phyloP scores from a whole-genome alignment of 495 filamentous ascomycete genomes.

The Neurospora africana region DNA sequence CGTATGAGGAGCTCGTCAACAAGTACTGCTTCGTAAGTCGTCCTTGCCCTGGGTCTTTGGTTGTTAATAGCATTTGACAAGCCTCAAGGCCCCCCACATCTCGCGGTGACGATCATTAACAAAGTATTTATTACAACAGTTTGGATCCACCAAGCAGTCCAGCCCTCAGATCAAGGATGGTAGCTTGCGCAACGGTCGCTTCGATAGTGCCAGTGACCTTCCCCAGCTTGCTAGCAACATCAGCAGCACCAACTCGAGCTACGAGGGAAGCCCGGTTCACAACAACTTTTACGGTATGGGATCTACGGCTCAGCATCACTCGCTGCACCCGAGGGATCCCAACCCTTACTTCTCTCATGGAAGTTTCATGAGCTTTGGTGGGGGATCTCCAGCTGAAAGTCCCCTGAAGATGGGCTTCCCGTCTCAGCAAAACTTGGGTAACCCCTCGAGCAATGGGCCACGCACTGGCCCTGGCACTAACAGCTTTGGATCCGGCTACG shows the following conservation, averaged over 20 bases:
- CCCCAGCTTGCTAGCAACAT: constrained; percentile 11
- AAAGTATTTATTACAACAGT: constrained; percentile 17
- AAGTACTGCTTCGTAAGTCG: constrained; percentile 98
- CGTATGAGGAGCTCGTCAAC: constrained; percentile 88
- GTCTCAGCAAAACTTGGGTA: constrained; percentile 6
- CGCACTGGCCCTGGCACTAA: background rate
- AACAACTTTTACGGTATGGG: constrained; percentile 21
- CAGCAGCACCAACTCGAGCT: constrained; percentile 25
- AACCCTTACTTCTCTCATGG: constrained; percentile 25
- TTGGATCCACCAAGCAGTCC: constrained; percentile 36
- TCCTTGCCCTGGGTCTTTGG: constrained; percentile 3
- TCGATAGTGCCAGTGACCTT: constrained; percentile 24
- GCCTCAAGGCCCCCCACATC: constrained; percentile 2
- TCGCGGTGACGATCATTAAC: constrained; percentile 9
- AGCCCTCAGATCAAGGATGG: constrained; percentile 27
- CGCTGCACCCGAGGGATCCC: constrained; percentile 20
- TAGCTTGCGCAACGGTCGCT: constrained; percentile 17
- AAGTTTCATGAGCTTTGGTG: background rate
- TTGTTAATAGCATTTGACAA: constrained; percentile 4
- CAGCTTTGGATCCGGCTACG: background rate
- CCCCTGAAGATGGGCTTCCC: constrained; percentile 10
- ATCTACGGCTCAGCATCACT: constrained; percentile 30
- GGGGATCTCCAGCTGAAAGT: constrained; percentile 24
- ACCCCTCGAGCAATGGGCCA: constrained; percentile 3
- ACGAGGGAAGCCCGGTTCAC: constrained; percentile 27